Evolutionary conservation across 2,329 filamentous ascomycete genomes (phyloP).

Genomic region (Alternaria hordeiaustralica): DNA sequence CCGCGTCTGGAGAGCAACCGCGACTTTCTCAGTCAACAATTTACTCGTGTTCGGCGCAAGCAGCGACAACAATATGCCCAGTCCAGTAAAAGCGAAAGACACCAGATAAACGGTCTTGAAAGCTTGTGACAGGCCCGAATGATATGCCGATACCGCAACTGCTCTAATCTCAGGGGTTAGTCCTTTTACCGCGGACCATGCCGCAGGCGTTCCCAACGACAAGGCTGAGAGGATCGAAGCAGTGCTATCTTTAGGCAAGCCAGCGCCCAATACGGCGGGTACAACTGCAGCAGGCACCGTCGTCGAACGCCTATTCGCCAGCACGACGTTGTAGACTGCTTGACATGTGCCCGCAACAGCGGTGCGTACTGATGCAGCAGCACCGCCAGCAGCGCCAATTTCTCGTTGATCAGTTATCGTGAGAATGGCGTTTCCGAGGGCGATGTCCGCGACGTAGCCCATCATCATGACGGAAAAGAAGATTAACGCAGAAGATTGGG

Average conservation of each 20-base stretch:
- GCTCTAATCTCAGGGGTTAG: not conserved
- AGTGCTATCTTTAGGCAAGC: not conserved
- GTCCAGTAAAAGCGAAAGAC: not conserved
- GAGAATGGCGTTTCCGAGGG: not conserved
- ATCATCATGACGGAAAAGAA: not conserved
- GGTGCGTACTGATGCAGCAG: conserved; percentile 2
- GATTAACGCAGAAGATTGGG: not conserved
- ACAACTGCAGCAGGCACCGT: not conserved
- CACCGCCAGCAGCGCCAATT: conserved; percentile 2
- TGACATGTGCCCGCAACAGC: not conserved
- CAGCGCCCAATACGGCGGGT: not conserved
- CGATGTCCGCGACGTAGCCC: not conserved
- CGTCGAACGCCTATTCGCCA: not conserved
- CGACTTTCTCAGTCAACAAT: not conserved
- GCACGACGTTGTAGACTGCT: not conserved
- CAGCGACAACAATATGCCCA: not conserved
- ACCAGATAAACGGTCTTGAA: not conserved
- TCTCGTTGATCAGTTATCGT: not conserved
- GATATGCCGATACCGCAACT: not conserved
- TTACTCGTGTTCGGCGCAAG: not conserved
- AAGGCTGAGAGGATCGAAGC: not conserved
- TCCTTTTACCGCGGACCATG: not conserved
- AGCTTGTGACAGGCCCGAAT: not conserved
- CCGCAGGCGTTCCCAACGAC: not conserved
- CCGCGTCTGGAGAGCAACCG: not conserved